Conservation (phyloP, 2,329 filamentous ascomycete species). For the Ceratocystiopsis minuta region DNA sequence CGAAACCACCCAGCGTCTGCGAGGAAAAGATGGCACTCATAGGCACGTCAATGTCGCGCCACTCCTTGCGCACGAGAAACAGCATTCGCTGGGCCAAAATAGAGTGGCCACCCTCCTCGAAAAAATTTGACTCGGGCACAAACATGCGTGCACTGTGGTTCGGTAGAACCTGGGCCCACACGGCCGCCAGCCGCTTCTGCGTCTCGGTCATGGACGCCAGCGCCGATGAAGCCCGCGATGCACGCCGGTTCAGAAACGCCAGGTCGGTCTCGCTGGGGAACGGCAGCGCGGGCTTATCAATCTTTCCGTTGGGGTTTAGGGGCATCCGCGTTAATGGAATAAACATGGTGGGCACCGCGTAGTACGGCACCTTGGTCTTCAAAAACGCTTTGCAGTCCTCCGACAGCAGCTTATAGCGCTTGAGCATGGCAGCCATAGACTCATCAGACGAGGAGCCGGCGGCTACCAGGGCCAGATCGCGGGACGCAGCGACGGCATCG, state of each 20-base stretch:
- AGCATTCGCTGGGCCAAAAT: slow-evolving; percentile 69
- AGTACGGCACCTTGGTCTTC: slow-evolving; percentile 51
- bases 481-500: slow-evolving; percentile 20
- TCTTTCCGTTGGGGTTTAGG: slow-evolving; percentile 57
- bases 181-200: slow-evolving; percentile 47
- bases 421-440: slow-evolving; percentile 19
- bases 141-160: slow-evolving; percentile 39
- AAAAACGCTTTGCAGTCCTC: slow-evolving; percentile 43
- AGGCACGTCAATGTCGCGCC: slow-evolving; percentile 31
- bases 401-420: slow-evolving; percentile 28
- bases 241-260: slow-evolving; percentile 9
- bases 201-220: slow-evolving; percentile 25
- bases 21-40: slow-evolving; percentile 55
- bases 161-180: slow-evolving; percentile 56
- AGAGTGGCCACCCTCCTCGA: slow-evolving; percentile 65
- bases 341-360: slow-evolving; percentile 58
- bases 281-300: slow-evolving; percentile 61
- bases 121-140: slow-evolving; percentile 41
- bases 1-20: slow-evolving; percentile 30
- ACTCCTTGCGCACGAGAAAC: slow-evolving; percentile 37
- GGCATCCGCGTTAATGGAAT: slow-evolving; percentile 46
- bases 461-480: slow-evolving; percentile 35
- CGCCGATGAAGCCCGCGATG: slow-evolving; percentile 8
- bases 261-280: slow-evolving; percentile 46
- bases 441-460: slow-evolving; percentile 18